Percentiles rank a stretch among this genome's conserved stretches.
Conservation (phyloP, 805 yeast genomes). For the Suhomyces xylopsoci region DNA sequence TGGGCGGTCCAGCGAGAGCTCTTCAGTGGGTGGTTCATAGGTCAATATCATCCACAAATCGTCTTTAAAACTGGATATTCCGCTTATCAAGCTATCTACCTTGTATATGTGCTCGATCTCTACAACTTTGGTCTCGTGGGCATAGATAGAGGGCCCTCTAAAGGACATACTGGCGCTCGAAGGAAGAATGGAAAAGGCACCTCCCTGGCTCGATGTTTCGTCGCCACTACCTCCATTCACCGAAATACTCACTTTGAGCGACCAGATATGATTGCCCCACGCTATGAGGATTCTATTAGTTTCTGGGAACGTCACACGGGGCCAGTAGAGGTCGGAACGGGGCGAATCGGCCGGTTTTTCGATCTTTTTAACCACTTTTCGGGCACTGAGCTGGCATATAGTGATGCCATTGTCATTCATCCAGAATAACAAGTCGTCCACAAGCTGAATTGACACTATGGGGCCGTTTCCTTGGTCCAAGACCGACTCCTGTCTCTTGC, state of each 20-base stretch:
- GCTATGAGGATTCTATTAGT: conserved; percentile 67
- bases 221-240: neutral
- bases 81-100: conserved; percentile 60
- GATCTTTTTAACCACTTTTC: conserved; percentile 48
- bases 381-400: conserved; percentile 56
- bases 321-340: conserved; percentile 81
- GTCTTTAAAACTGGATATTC: conserved; percentile 72
- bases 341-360: conserved; percentile 54
- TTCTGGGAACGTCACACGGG: conserved; percentile 66
- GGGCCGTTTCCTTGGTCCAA: conserved; percentile 65
- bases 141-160: conserved; percentile 28
- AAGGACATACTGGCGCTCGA: conserved; percentile 54
- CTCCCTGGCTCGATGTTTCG: neutral
- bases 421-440: conserved; percentile 74
- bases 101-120: conserved; percentile 48
- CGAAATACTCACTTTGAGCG: conserved; percentile 43
- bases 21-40: conserved; percentile 40
- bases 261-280: conserved; percentile 82
- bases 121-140: conserved; percentile 38
- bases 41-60: conserved; percentile 64
- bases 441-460: conserved; percentile 60
- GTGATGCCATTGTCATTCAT: conserved; percentile 79
- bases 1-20: neutral
- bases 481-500: conserved; percentile 66
- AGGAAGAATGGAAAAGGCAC: conserved; percentile 37